Base-by-base conservation (phyloP, 257 asterid species). In the Schizonepeta tenuifolia region DNA sequence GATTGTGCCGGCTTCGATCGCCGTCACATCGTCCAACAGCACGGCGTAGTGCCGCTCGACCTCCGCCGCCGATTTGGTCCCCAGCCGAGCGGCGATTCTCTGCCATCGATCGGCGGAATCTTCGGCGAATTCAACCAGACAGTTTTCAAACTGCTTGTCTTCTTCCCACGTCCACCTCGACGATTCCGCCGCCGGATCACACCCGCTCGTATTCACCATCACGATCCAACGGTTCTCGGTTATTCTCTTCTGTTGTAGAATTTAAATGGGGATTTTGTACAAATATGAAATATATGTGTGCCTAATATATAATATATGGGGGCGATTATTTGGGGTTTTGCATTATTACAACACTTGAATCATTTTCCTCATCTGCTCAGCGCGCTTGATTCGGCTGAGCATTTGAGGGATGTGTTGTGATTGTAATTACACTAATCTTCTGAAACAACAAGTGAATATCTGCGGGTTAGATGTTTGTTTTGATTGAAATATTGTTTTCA, bases 81-180 rank as follows among this genome's bases (percentile, higher is more conserved):
- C 84, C 0, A 86, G n/a, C 64, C 26, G 56, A 0, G 77, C 75
- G 21, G 87, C 75, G 77, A 86, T 76, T 36, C 1, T 63, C 59
- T 51, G 81, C 91, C 87, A 83, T 1, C 88, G 86, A 49, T 79
- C 33, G 47, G 84, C 72, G 20, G 38, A 53, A 10, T 63, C 77
- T 1, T 81, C 85, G 17, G 82, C 68, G 46, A 79, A 77, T n/a
- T 83, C 80, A 3, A 81, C 78, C 18, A 86, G 64, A 6, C 71
- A 13, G 9, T 41, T 38, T 12, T 86, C 90, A 10, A 83, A 83
- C 58, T 11, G 65, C 79, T 86, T 86, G 74, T 83, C 64, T 24
- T 86, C 90, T 7, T 55, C 79, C 90, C 88, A 75, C 18, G 79
- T 79, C 90, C 90, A 86, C 67, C 50, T 60, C 80, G 85, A 41